Evolutionary conservation across 192 early-diverging fungal genomes (phyloP).

Genomic region (Dimargaris verticillata): DNA sequence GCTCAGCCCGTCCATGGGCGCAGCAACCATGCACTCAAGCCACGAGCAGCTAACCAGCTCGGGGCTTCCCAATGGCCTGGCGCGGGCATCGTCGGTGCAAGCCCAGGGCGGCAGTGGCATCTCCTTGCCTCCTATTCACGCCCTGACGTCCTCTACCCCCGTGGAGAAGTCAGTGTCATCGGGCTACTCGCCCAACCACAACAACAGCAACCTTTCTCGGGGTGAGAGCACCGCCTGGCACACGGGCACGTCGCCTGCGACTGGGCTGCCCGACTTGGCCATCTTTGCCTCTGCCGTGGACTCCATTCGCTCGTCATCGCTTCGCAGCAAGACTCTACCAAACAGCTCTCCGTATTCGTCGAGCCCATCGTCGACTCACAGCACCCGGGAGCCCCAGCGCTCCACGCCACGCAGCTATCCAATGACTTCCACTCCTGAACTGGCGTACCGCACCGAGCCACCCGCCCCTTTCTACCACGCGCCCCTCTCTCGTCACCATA

Average conservation of each 20-base stretch:
- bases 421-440: not conserved
- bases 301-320: not conserved
- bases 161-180: not conserved
- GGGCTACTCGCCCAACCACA: not conserved
- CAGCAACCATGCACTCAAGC: too few species aligned
- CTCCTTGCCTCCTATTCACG: not conserved
- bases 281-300: not conserved
- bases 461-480: not conserved
- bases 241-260: not conserved
- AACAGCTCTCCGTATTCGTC: not conserved
- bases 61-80: not conserved
- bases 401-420: not conserved
- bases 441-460: not conserved
- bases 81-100: not conserved
- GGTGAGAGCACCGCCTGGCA: not conserved
- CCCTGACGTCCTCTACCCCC: not conserved
- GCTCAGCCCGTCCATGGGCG: not conserved
- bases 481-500: not conserved
- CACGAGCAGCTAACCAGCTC: too few species aligned
- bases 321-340: not conserved
- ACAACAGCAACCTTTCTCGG: not conserved
- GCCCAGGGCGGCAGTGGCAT: not conserved
- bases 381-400: not conserved
- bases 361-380: not conserved
- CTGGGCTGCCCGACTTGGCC: conserved; percentile 4